phyloP scores from a whole-genome alignment of 2,329 filamentous ascomycete species.

The Aureobasidium pullulans region DNA sequence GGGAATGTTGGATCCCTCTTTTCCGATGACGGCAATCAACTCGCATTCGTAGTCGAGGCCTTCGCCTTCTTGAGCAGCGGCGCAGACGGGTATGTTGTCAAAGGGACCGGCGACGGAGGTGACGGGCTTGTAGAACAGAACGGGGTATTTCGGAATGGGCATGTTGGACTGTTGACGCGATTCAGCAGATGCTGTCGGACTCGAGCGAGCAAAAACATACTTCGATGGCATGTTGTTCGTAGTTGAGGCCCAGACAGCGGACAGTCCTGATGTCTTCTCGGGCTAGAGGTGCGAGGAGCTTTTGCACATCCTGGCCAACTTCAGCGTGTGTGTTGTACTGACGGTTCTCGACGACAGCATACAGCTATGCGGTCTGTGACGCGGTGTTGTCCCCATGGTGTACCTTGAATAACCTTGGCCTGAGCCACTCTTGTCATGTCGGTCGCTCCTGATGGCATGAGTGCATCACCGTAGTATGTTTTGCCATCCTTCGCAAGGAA shows the following conservation, averaged over 20 bases:
- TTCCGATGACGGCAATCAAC: constrained; percentile 65
- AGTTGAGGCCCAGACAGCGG: constrained; percentile 64
- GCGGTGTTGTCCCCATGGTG: constrained; percentile 57
- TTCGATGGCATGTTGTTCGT: constrained; percentile 52
- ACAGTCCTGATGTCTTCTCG: constrained; percentile 58
- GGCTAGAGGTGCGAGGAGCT: constrained; percentile 57
- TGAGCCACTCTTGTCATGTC: constrained; percentile 55
- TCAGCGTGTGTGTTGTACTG: background rate
- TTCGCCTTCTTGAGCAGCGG: constrained; percentile 52
- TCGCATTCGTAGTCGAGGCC: constrained; percentile 72
- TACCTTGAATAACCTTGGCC: constrained; percentile 56
- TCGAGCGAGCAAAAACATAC: background rate
- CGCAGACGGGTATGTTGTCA: constrained; percentile 58
- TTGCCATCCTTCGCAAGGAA: constrained; percentile 62
- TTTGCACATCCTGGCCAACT: constrained; percentile 33
- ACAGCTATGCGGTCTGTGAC: constrained; percentile 53
- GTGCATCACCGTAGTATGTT: constrained; percentile 67
- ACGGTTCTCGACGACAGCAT: background rate
- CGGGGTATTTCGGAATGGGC: constrained; percentile 59
- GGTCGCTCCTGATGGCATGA: constrained; percentile 53
- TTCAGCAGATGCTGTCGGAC: background rate
- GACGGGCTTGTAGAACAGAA: constrained; percentile 64
- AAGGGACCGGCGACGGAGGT: constrained; percentile 57
- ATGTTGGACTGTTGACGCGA: constrained; percentile 41
- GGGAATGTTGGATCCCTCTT: constrained; percentile 56